Base-by-base conservation (phyloP, 352 stramenopile genomes). In the Phytophthora europaea region DNA sequence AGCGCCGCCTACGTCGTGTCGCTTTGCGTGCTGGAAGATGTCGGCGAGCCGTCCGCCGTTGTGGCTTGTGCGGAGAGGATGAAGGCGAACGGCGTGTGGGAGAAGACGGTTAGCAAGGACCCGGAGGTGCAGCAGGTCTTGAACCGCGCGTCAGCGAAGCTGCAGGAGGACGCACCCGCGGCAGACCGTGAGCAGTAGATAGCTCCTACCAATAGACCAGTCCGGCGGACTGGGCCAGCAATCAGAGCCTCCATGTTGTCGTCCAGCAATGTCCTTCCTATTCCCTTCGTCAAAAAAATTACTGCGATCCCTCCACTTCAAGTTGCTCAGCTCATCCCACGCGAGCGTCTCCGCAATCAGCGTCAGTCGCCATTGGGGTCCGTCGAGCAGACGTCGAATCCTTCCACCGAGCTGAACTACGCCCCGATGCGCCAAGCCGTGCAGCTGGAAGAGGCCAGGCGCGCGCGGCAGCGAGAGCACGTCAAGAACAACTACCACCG, bases 391-490 rank as follows among this genome's bases (percentile, higher is more conserved):
- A 72, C 26, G 34, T 56, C 57, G 6, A 65, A 26, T 56, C 51
- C 5, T 47, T 16, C 13, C 15, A 47, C 40, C 8, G 64, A 73
- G 53, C 40, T 63, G 1, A 72, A 68, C 23, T 48, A 45, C 55
- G 61, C 48, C 10, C 13, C 43, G 0, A 67, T 67, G 22, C 22
- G 36, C 8, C 31, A 54, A 53, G 43, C 23, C 23, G 26, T 59
- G 57, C 61, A 73, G 33, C 33, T 40, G 10, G 73, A 71, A 5
- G 72, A 76, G 23, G 52, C 61, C 22, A 79, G 67, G 51, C 81
- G 86, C n/a, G 80, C 76, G 61, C 81, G 83, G 9, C 84, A 93
- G 68, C 83, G 84, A n/a, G 70, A 85, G 65, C 78, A 92, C 62
- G 86, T 92, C 40, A 82, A 78, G 57, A 76, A 79, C 52, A 84